Base-by-base conservation (phyloP, 192 early-diverging fungal genomes). In the Thoreauomyces humboldtii region DNA sequence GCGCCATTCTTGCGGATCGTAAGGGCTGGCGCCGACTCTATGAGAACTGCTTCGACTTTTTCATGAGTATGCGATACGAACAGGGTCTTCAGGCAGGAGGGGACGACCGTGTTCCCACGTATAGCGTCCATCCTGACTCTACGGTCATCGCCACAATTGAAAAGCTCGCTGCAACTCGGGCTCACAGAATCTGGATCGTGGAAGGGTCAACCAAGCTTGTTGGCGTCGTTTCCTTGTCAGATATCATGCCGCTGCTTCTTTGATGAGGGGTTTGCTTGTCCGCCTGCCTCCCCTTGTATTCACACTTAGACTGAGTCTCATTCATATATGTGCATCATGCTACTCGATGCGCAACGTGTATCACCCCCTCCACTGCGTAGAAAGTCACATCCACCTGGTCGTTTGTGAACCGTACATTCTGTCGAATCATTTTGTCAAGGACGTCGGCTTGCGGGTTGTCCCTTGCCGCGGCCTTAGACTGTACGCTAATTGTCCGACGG, bases 111-210 rank as follows among this genome's bases (percentile, higher is more conserved):
- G 27, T 54, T n/a, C 37, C 81, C 72, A 59, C 71, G 44, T 24
- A 73, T 59, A 73, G 54, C n/a, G 76, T 83, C 24, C 70, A 77
- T 32, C 74, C 75, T 14, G 43, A 36, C 2, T 74, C 78, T 0
- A 73, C 75, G 12, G 47, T 83, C 15, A 77, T 78, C 25, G 42
- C 55, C 25, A 70, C 81, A 12, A 58, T 83, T n/a, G 81, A 79
- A 27, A 83, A 81, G 67, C 81, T 83, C 76, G 69, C 66, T 11
- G 81, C 81, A 1, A 81, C 79, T 2, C 37, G 65, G 3, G 65
- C 71, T 6, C 81, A 83, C 50, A 55, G 81, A 14, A 67, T 79
- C 15, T 83, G 81, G 81, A 41, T 66, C 3, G 52, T 57, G 12
- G 41, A 32, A 9, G 64, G 53, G 6, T 4, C 12, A 14, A 57